These are phyloP conservation scores for Hydrangea macrophylla DNA, from an alignment of 148 eudicot genomes.

Conservation along the genomic window DNA sequence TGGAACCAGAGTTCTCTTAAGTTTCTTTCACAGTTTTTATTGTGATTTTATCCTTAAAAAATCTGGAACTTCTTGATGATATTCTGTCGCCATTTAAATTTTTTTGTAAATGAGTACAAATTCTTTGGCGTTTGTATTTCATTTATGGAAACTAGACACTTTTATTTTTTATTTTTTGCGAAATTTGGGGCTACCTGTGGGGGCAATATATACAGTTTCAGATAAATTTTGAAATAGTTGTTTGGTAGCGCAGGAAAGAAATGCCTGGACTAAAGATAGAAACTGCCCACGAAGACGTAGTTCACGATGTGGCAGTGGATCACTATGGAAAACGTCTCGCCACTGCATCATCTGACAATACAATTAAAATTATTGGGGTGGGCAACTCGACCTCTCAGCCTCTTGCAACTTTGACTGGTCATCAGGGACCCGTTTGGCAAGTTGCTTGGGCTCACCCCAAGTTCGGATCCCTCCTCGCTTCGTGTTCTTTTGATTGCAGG, in stretches of 20 bases:
- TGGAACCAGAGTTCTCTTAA: background rate
- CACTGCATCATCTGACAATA: constrained; percentile 16
- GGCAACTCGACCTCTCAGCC: constrained; percentile 18
- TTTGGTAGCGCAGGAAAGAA: constrained; percentile 7
- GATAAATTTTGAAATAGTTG: background rate
- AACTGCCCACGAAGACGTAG: constrained; percentile 19
- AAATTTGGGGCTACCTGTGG: background rate
- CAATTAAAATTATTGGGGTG: constrained; percentile 22
- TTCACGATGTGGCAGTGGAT: constrained; percentile 20
- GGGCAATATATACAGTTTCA: background rate
- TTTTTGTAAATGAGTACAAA: background rate
- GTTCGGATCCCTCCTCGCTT: constrained; percentile 18
- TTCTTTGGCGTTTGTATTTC: background rate
- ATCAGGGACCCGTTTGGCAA: constrained; percentile 23
- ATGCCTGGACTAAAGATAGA: constrained; percentile 23
- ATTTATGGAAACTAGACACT: background rate
- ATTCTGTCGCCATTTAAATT: background rate
- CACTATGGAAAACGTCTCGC: constrained; percentile 25
- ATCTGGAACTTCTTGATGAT: background rate
- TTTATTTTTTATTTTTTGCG: background rate
- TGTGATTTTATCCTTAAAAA: background rate
- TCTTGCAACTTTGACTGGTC: constrained; percentile 21
- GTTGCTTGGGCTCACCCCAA: constrained; percentile 23
- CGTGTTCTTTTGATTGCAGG: constrained; percentile 18
- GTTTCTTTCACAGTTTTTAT: background rate